A percentile compares a stretch with the other conserved stretches of the same genome.
Conservation (phyloP, 352 stramenopile genomes). For the Plasmopara muralis region DNA sequence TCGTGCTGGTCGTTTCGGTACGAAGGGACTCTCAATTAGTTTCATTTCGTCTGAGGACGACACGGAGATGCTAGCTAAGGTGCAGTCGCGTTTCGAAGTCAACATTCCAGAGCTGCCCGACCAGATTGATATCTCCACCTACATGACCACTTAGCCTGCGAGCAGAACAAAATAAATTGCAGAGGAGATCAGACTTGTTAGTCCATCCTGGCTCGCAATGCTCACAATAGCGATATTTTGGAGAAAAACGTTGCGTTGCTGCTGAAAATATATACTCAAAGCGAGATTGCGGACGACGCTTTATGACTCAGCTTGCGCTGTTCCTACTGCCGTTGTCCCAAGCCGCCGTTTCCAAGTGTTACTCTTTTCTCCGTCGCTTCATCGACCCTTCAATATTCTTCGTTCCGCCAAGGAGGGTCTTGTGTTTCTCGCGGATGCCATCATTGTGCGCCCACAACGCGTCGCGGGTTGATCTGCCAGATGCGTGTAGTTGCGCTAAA, state of each 20-base stretch:
- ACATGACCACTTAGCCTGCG: slow-evolving; percentile 88
- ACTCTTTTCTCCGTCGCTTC: slow-evolving; percentile 66
- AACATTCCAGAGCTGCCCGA: slow-evolving; percentile 99
- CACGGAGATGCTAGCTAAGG: slow-evolving; percentile 96
- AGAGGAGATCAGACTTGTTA: slow-evolving; percentile 12
- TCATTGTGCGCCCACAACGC: slow-evolving; percentile 75
- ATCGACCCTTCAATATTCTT: slow-evolving; percentile 50
- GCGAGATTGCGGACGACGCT: slow-evolving; percentile 28
- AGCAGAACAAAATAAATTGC: slow-evolving; percentile 1
- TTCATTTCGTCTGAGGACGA: slow-evolving; percentile 98
- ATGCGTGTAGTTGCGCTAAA: slow-evolving; percentile 94
- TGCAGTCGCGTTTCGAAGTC: slow-evolving; percentile 99
- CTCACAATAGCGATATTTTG: slow-evolving; percentile 24
- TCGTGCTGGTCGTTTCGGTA: slow-evolving; percentile 98
- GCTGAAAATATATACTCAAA: slow-evolving; percentile 42
- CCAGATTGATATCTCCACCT: slow-evolving; percentile 98
- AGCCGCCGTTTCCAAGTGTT: slow-evolving; percentile 27
- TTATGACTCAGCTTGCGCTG: slow-evolving; percentile 36
- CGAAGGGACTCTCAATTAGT: slow-evolving; percentile 99
- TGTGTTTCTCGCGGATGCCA: slow-evolving; percentile 79
- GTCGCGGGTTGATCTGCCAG: slow-evolving; percentile 90
- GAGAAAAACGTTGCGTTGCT: slow-evolving; percentile 20
- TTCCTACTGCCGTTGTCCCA: slow-evolving; percentile 30
- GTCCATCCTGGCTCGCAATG: slow-evolving; percentile 26
- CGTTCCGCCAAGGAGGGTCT: slow-evolving; percentile 63